Percentiles rank a stretch among this genome's conserved stretches.
Evolutionary conservation across 805 yeast genomes (phyloP).

Genomic region (Sugiyamaella qingdaonensis): DNA sequence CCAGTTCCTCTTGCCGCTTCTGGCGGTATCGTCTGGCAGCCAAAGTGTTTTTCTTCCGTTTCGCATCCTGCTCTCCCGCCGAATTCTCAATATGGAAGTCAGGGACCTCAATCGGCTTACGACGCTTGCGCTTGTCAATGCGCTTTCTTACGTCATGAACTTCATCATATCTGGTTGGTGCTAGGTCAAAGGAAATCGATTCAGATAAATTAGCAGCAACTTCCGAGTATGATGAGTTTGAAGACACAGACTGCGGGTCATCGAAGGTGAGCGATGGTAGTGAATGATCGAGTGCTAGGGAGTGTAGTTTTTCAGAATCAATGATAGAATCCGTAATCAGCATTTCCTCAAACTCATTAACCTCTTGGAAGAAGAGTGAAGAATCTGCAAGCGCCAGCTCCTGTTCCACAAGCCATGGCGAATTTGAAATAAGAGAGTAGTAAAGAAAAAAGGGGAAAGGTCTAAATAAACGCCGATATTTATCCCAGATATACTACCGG

Average conservation of each 20-base stretch:
- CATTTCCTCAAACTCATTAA: neutral
- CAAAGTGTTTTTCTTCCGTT: conserved; percentile 13
- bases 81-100: neutral
- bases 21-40: conserved; percentile 17
- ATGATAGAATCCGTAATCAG: neutral
- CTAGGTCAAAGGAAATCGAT: neutral
- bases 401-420: neutral
- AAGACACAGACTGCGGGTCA: neutral
- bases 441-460: neutral
- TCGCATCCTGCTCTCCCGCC: neutral
- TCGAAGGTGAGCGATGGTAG: neutral
- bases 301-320: neutral
- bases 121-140: conserved; percentile 11
- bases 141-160: conserved; percentile 7
- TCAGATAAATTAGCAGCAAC: neutral
- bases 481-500: too few species aligned
- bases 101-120: neutral
- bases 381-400: neutral
- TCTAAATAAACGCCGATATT: neutral
- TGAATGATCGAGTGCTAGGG: neutral
- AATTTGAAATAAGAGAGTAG: neutral
- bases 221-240: neutral
- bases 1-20: conserved; percentile 14
- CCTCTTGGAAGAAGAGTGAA: neutral
- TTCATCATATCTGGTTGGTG: neutral